Evolutionary conservation across 2,329 filamentous ascomycete species (phyloP).

Genomic region (Cladophialophora yegresii): DNA sequence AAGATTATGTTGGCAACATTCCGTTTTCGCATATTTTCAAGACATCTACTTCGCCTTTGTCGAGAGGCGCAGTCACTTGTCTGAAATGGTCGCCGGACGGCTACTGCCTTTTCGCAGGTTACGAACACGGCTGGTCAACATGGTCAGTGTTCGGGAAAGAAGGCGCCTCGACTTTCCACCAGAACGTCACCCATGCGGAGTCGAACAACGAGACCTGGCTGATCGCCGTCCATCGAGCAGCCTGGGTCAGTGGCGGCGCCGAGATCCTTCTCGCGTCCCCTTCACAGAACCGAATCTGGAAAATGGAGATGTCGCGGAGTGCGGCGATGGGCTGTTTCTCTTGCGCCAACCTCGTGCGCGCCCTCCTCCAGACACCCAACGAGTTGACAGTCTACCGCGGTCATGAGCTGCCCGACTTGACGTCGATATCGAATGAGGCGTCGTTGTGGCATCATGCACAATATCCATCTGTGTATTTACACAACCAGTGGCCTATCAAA

Average conservation of each 20-base stretch:
- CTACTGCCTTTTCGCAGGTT: slow-evolving; percentile 92
- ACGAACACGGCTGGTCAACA: slow-evolving; percentile 86
- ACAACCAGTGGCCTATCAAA: slow-evolving; percentile 91
- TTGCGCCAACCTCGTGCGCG: slow-evolving; percentile 84
- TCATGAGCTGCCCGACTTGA: slow-evolving; percentile 86
- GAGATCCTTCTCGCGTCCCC: slow-evolving; percentile 75
- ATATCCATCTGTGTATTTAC: slow-evolving; percentile 79
- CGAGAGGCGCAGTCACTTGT: slow-evolving; percentile 71
- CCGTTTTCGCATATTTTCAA: slow-evolving; percentile 78
- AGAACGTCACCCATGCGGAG: slow-evolving; percentile 64
- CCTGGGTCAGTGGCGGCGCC: slow-evolving; percentile 85
- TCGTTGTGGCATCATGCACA: slow-evolving; percentile 94
- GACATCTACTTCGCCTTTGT: slow-evolving; percentile 65
- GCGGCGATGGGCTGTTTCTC: slow-evolving; percentile 91
- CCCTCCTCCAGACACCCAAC: slow-evolving; percentile 82
- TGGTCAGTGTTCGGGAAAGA: slow-evolving; percentile 98
- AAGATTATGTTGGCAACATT: slow-evolving; percentile 92
- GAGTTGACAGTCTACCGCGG: slow-evolving; percentile 91
- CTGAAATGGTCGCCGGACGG: slow-evolving; percentile 91
- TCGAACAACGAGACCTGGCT: slow-evolving; percentile 81
- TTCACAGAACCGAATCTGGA: slow-evolving; percentile 77
- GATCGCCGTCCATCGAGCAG: slow-evolving; percentile 72
- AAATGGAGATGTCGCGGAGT: slow-evolving; percentile 89
- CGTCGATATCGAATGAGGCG: slow-evolving; percentile 85
- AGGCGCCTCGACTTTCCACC: slow-evolving; percentile 78